Evolutionary conservation across 129 eudicot genomes (phyloP).

Genomic region (Flaveria robusta): DNA sequence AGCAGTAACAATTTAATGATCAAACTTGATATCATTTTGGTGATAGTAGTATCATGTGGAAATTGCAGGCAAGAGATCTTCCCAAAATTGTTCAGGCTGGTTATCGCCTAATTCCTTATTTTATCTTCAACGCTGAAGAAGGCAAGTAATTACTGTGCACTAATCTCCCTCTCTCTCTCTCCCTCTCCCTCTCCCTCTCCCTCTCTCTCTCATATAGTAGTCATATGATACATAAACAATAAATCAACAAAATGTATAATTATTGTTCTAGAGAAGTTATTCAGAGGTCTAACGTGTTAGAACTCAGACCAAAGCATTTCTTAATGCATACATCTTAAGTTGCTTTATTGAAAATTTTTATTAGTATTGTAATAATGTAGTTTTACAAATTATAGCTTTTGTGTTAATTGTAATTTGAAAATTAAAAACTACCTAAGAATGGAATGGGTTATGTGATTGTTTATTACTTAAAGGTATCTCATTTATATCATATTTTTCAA

Average conservation of each 20-base stretch:
- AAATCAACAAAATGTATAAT: not conserved
- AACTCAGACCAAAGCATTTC: not conserved
- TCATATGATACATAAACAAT: not conserved
- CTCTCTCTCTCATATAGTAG: not conserved
- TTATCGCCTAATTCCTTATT: constrained; percentile 77
- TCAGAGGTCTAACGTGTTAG: not conserved
- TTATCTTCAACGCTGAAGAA: constrained; percentile 86
- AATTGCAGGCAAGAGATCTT: constrained; percentile 95
- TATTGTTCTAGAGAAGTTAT: not conserved
- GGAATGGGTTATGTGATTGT: not conserved
- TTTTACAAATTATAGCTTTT: not conserved
- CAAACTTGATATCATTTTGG: not conserved
- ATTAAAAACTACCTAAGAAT: not conserved
- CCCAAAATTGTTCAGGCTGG: constrained; percentile 72
- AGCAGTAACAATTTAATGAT: constrained; percentile 13
- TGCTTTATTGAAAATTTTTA: not conserved
- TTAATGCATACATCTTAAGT: constrained; percentile 1
- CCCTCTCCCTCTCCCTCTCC: not conserved
- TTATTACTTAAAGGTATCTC: not conserved
- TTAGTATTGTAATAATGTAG: not conserved
- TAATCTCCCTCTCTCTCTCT: not conserved
- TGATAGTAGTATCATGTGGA: not conserved
- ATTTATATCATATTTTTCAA: not conserved
- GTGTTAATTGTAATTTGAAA: not conserved
- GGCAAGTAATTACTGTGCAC: constrained; percentile 42